Conservation (phyloP, 179 eudicot genomes). For the Carnegiea gigantea region DNA sequence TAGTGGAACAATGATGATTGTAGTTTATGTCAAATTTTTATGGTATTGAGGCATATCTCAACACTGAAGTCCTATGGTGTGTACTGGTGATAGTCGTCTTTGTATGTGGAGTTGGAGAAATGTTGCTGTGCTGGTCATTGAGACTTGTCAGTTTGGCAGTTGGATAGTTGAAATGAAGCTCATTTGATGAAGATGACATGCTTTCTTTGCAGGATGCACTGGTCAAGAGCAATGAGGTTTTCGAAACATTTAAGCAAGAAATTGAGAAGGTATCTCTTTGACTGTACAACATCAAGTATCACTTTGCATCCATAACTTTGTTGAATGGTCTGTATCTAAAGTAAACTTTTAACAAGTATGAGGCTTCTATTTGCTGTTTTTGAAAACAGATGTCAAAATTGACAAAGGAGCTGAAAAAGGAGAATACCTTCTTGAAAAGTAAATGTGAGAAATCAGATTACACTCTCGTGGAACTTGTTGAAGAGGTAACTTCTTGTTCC, state of each 20-base stretch:
- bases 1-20: too few relatives aligned
- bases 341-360: background rate
- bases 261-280: slow-evolving; percentile 72
- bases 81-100: background rate
- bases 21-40: background rate
- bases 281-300: slow-evolving; percentile 1
- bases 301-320: background rate
- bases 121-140: background rate
- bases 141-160: background rate
- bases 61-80: background rate
- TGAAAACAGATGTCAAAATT: slow-evolving; percentile 78
- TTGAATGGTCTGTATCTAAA: slow-evolving; percentile 7
- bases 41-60: background rate
- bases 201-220: slow-evolving; percentile 75
- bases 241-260: slow-evolving; percentile 93
- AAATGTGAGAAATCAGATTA: slow-evolving; percentile 78
- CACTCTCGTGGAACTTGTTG: slow-evolving; percentile 83
- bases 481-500: slow-evolving; percentile 58
- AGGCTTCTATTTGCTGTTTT: slow-evolving; percentile 6
- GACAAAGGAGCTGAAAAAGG: slow-evolving; percentile 81
- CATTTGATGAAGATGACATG: background rate
- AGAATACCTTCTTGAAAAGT: slow-evolving; percentile 82
- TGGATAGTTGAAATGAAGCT: background rate
- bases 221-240: slow-evolving; percentile 92
- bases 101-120: background rate